phyloP scores from a whole-genome alignment of 1,139 yeast species.

The Komagataea norvegica region DNA sequence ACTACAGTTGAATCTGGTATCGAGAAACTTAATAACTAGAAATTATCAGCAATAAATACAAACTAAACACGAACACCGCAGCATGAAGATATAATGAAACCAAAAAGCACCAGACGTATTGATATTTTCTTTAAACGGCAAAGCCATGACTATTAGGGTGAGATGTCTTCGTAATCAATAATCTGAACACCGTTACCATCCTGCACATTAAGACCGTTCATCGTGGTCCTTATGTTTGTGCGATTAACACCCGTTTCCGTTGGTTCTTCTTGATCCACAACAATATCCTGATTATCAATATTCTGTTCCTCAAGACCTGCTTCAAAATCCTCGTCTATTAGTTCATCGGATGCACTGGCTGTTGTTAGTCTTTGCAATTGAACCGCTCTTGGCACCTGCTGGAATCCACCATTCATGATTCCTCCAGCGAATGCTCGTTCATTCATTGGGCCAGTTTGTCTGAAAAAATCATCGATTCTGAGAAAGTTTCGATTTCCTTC shows the following conservation, averaged over 20 bases:
- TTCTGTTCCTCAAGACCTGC: background rate
- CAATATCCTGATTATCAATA: no score
- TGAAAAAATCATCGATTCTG: slow-evolving; percentile 10
- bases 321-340: background rate
- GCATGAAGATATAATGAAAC: no score
- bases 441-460: slow-evolving; percentile 1
- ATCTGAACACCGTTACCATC: slow-evolving; percentile 5
- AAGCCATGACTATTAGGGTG: no score
- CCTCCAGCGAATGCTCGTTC: background rate
- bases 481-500: slow-evolving; percentile 4
- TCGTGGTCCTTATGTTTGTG: no score
- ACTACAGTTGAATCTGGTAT: background rate
- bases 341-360: no score
- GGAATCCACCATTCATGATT: background rate
- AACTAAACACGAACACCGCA: background rate
- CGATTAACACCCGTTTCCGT: no score
- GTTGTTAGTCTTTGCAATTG: background rate
- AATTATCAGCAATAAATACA: background rate
- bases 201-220: no score
- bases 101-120: no score
- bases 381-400: background rate
- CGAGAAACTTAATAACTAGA: no score
- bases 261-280: no score
- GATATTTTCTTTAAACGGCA: no score
- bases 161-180: slow-evolving; percentile 2